Evolutionary conservation across 129 eudicot species (phyloP).

Genomic region (Helichrysum umbraculigerum): DNA sequence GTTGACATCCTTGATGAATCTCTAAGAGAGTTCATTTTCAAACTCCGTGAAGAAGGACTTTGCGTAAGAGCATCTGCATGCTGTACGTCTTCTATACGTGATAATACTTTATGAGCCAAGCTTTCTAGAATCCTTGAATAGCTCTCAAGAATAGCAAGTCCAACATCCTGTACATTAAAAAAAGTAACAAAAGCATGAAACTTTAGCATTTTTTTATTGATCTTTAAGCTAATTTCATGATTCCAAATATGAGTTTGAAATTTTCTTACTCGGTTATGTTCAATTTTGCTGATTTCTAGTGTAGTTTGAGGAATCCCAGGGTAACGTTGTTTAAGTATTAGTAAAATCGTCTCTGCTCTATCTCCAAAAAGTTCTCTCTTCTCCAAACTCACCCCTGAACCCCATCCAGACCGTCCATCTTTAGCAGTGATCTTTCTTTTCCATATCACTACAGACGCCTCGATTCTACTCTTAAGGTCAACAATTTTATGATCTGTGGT

Average conservation of each 20-base stretch:
- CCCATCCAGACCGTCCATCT: slow-evolving; percentile 85
- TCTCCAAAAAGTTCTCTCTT: slow-evolving; percentile 93
- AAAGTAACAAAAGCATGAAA: slow-evolving; percentile 6
- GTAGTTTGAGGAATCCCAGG: slow-evolving; percentile 18
- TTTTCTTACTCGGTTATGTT: slow-evolving; percentile 70
- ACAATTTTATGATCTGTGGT: slow-evolving; percentile 84
- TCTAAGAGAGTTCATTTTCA: slow-evolving; percentile 35
- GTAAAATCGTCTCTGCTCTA: slow-evolving; percentile 19
- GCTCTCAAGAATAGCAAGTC: slow-evolving; percentile 91
- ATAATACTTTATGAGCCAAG: slow-evolving; percentile 73
- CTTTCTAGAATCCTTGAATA: slow-evolving; percentile 91
- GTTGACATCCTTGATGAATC: slow-evolving; percentile 29
- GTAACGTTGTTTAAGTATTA: slow-evolving; percentile 19
- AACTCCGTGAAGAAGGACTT: slow-evolving; percentile 42
- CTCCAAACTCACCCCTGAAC: slow-evolving; percentile 78
- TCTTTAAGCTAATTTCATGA: neutral
- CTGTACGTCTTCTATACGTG: slow-evolving; percentile 86
- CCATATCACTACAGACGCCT: slow-evolving; percentile 96
- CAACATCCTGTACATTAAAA: slow-evolving; percentile 63
- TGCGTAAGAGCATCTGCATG: slow-evolving; percentile 60
- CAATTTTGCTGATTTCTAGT: slow-evolving; percentile 27
- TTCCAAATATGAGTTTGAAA: neutral
- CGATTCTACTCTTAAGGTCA: slow-evolving; percentile 90
- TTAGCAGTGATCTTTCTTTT: slow-evolving; percentile 81
- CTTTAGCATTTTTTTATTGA: slow-evolving; percentile 10